Percentiles rank a stretch among this genome's conserved stretches.
These are phyloP conservation scores for Candida insectorum DNA, from an alignment of 805 yeast species.

Conservation along the genomic window DNA sequence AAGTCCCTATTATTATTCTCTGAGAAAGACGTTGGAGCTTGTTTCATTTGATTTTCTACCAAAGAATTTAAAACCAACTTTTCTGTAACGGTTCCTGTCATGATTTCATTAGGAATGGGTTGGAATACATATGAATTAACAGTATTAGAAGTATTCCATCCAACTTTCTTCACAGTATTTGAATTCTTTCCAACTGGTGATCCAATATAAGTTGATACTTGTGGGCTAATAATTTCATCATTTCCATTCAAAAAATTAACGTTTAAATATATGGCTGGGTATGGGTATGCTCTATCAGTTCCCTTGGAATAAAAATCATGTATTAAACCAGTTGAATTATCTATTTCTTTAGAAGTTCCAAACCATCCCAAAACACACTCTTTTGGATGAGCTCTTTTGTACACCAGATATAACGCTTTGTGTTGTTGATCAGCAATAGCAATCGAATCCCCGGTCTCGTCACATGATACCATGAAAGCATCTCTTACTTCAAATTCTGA, in stretches of 20 bases:
- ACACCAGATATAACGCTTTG: conserved; percentile 63
- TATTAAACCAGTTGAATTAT: conserved; percentile 69
- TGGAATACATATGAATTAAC: conserved; percentile 59
- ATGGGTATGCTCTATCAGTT: conserved; percentile 64
- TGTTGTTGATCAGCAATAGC: conserved; percentile 76
- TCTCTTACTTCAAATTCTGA: conserved; percentile 67
- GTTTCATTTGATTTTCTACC: conserved; percentile 16
- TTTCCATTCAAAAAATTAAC: conserved; percentile 52
- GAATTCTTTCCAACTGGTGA: conserved; percentile 59
- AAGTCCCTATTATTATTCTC: conserved; percentile 34
- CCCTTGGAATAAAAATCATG: conserved; percentile 78
- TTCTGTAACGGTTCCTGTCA: conserved; percentile 54
- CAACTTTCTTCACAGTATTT: conserved; percentile 19
- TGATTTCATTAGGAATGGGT: conserved; percentile 67
- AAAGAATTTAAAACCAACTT: conserved; percentile 50
- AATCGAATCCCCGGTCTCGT: conserved; percentile 70
- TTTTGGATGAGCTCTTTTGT: conserved; percentile 76
- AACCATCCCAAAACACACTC: conserved; percentile 85
- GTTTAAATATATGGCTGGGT: conserved; percentile 77
- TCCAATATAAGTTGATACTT: conserved; percentile 67
- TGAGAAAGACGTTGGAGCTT: conserved; percentile 25
- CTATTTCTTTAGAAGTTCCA: conserved; percentile 57
- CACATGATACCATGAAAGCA: conserved; percentile 78
- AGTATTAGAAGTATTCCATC: conserved; percentile 36
- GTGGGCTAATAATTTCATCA: conserved; percentile 51